Percentiles rank a stretch among this genome's conserved stretches.
Evolutionary conservation across 202 grass and related monocot genomes (phyloP).

Genomic region (Digitaria exilis): DNA sequence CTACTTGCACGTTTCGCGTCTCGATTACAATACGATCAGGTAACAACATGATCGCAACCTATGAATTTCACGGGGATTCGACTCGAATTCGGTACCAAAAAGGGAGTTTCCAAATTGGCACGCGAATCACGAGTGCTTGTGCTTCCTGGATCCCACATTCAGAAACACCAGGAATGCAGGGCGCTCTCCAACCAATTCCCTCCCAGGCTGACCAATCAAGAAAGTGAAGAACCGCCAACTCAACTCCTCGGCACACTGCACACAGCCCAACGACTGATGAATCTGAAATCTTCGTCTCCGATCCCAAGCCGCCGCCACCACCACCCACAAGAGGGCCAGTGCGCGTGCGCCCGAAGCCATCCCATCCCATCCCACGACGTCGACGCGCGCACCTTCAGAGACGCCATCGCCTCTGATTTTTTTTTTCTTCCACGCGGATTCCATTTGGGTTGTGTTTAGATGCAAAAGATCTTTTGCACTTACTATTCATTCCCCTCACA

Average conservation of each 20-base stretch:
- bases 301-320: not conserved
- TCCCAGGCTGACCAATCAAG: not conserved
- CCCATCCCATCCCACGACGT: not conserved
- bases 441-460: too few species aligned
- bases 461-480: too few species aligned
- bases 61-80: not conserved
- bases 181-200: not conserved
- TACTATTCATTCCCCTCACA: too few species aligned
- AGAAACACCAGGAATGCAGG: not conserved
- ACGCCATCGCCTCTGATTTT: not conserved
- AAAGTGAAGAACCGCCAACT: not conserved
- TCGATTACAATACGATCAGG: not conserved
- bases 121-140: not conserved
- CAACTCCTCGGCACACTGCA: not conserved
- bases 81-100: not conserved
- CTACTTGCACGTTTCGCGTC: not conserved
- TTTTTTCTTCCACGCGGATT: too few species aligned
- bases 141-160: not conserved
- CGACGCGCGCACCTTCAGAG: not conserved
- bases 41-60: not conserved
- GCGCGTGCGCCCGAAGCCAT: slow-evolving; percentile 17
- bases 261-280: not conserved
- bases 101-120: not conserved
- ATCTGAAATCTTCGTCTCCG: not conserved
- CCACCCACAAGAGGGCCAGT: not conserved